These are phyloP conservation scores for Aspergillus intermedius DNA, from an alignment of 2,329 filamentous ascomycete genomes.

Conservation along the genomic window DNA sequence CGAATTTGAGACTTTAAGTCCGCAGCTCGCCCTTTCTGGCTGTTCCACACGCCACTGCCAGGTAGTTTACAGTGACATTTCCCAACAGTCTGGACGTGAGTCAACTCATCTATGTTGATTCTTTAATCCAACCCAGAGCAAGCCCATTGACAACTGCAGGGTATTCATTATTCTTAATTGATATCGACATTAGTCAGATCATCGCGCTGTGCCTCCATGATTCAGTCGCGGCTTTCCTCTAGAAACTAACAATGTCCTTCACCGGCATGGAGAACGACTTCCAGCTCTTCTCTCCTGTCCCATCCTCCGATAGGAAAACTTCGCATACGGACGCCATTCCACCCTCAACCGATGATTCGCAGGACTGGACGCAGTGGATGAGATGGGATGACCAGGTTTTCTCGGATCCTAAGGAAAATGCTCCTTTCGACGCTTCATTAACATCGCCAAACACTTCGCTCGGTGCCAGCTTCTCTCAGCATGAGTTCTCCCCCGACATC, in stretches of 20 bases:
- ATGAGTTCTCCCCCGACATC: conserved; percentile 26
- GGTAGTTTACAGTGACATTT: conserved; percentile 5
- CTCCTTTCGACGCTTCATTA: conserved; percentile 16
- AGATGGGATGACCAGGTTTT: conserved; percentile 37
- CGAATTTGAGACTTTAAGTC: conserved; percentile 4
- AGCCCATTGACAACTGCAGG: not conserved
- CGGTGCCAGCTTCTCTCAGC: conserved; percentile 13
- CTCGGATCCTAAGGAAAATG: conserved; percentile 18
- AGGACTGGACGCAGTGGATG: conserved; percentile 43
- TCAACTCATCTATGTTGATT: no score
- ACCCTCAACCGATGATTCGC: conserved; percentile 21
- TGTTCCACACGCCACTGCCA: not conserved
- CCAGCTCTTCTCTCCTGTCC: conserved; percentile 26
- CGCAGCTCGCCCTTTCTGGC: conserved; percentile 5
- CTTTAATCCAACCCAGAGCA: no score
- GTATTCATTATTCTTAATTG: conserved; percentile 1
- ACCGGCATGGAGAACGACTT: conserved; percentile 27
- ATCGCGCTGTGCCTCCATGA: conserved; percentile 8
- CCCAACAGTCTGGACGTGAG: no score
- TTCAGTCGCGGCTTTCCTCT: conserved; percentile 7
- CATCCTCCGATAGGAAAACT: conserved; percentile 13
- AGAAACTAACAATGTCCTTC: conserved; percentile 15
- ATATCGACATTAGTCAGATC: conserved; percentile 3
- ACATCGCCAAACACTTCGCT: conserved; percentile 21
- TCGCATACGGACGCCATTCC: conserved; percentile 14